phyloP scores from a whole-genome alignment of 108 stramenopile species.

The Fragilariopsis cylindrus region DNA sequence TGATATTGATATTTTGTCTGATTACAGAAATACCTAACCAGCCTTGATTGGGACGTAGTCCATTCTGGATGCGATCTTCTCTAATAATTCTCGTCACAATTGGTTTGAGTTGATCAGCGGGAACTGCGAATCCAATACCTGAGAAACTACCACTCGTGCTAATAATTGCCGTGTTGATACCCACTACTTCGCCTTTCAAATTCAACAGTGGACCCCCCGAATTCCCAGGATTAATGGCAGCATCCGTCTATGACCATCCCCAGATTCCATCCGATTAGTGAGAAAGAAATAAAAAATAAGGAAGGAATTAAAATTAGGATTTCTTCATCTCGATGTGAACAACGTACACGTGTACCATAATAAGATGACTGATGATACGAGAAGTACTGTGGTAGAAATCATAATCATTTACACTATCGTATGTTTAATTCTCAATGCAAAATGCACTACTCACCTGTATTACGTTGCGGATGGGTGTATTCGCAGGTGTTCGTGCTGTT shows the following conservation, averaged over 20 bases:
- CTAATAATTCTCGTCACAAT: slow-evolving; percentile 42
- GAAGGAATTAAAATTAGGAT: no score
- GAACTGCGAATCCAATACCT: slow-evolving; percentile 86
- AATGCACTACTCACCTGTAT: slow-evolving; percentile 92
- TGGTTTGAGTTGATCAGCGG: slow-evolving; percentile 56
- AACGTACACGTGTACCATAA: no score
- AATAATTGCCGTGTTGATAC: slow-evolving; percentile 92
- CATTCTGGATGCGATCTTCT: slow-evolving; percentile 28
- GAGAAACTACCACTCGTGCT: slow-evolving; percentile 62
- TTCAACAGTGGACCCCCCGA: slow-evolving; percentile 91
- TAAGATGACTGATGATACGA: no score
- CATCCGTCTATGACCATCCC: slow-evolving; percentile 58
- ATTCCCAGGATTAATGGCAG: slow-evolving; percentile 94
- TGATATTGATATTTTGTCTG: slow-evolving; percentile 2
- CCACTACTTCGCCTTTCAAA: slow-evolving; percentile 77
- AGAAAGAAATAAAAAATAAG: no score
- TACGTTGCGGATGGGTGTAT: slow-evolving; percentile 74
- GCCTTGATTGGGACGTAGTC: slow-evolving; percentile 17
- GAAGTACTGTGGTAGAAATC: no score
- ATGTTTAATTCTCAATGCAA: slow-evolving; percentile 78
- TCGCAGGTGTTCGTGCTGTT: slow-evolving; percentile 51
- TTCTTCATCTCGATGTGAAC: no score
- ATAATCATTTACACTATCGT: no score
- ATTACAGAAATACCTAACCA: slow-evolving; percentile 48
- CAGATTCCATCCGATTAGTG: no score